Base-by-base conservation (phyloP, 1,284 basidiomycete species). In the Volvariella volvacea region DNA sequence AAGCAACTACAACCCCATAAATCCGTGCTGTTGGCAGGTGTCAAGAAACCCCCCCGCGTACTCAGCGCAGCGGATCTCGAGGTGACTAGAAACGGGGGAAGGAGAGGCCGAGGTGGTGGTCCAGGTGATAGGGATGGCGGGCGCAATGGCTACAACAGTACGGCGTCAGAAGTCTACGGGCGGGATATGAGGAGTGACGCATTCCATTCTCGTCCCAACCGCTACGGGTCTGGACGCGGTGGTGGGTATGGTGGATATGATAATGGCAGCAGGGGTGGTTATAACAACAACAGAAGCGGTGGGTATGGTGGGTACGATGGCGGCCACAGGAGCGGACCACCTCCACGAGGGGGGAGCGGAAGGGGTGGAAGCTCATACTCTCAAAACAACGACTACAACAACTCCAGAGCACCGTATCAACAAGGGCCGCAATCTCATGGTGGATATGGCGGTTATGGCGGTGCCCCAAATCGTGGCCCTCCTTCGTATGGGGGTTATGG, bases 1-100 rank as follows among this genome's bases (percentile, higher is more conserved):
- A 77, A 81, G 55, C 93, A 97, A 59, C 62, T 82, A 17, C 77
- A 76, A 3, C 89, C 92, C 3, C 96, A 99, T 62, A 82, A 80
- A 39, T 95, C 92, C 12, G 72, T 88, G 17, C 67, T 99, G 17
- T 71, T 99, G 1, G 83, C 84, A 4, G 90, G 91, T 1, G 80
- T 82, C 32, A 78, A 71, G 48, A 74, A 74, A 42, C 74, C 80
- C 0, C 66, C 73, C 31, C 76, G 81, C 2, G 65, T 82, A 1
- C 72, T 99, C 20, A 82, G 75, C 3, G 63, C 82, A 10, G 70
- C 73, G 15, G 96, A 99, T 61, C 71, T 87, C 42, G 89, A 96
- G 45, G 59, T 62, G 6, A 60, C 73, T 2, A 65, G 75, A 30
- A 67, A 65, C 38, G 73, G 71, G 21, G 73, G 71, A 45, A 63